These are phyloP conservation scores for Penicillium tannophilum DNA, from an alignment of 495 filamentous ascomycete genomes.

Conservation along the genomic window DNA sequence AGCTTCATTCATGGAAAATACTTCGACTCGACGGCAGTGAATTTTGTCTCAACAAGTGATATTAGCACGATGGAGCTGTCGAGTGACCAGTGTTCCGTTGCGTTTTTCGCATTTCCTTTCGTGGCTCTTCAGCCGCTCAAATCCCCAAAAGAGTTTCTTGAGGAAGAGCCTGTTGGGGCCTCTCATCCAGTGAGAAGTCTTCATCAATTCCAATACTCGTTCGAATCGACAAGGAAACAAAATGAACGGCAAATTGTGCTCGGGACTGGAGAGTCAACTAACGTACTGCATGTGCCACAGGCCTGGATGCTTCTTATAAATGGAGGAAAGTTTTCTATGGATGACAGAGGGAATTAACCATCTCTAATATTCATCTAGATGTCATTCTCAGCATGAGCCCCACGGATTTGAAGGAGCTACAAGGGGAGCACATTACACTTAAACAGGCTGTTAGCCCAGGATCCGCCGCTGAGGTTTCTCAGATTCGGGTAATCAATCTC, in stretches of 20 bases:
- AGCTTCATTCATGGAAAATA: slow-evolving; percentile 10
- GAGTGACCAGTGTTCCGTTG: slow-evolving; percentile 6
- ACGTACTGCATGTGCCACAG: slow-evolving; percentile 15
- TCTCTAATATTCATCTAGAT: slow-evolving; percentile 3
- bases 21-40: slow-evolving; percentile 9
- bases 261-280: neutral
- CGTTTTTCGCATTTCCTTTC: slow-evolving; percentile 14
- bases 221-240: slow-evolving; percentile 3
- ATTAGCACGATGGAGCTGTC: neutral
- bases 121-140: slow-evolving; percentile 6
- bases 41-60: neutral
- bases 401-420: neutral
- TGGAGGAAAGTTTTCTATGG: neutral
- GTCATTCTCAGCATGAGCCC: slow-evolving; percentile 12
- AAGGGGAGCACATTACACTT: slow-evolving; percentile 2
- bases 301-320: slow-evolving; percentile 13
- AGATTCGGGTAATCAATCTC: slow-evolving; percentile 9
- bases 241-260: slow-evolving; percentile 9
- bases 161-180: neutral
- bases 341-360: neutral
- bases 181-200: slow-evolving; percentile 16
- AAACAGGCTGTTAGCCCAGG: neutral
- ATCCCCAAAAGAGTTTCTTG: neutral
- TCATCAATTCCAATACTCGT: slow-evolving; percentile 15
- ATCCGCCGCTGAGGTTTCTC: neutral